These are phyloP conservation scores for Colletotrichum neosansevieriae DNA, from an alignment of 2,329 filamentous ascomycete genomes.

Conservation along the genomic window DNA sequence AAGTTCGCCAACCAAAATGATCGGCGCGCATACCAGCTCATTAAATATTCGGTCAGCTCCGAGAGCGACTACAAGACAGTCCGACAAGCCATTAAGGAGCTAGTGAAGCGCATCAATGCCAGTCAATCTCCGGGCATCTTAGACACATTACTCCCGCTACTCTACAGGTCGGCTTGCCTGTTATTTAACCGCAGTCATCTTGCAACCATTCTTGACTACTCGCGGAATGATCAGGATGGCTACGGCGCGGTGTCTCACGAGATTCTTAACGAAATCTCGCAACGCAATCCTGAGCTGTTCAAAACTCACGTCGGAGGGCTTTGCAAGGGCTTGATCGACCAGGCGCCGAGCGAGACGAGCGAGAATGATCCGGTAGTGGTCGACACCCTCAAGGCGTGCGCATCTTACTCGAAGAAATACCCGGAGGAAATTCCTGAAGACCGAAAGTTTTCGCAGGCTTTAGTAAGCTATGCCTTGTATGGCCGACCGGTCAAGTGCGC, in stretches of 20 bases:
- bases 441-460: slow-evolving; percentile 81
- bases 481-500: slow-evolving; percentile 85
- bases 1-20: slow-evolving; percentile 94
- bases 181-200: slow-evolving; percentile 97
- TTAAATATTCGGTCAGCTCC: slow-evolving; percentile 85
- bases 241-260: slow-evolving; percentile 86
- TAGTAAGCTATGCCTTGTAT: slow-evolving; percentile 85
- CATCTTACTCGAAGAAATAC: slow-evolving; percentile 89
- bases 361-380: slow-evolving; percentile 81
- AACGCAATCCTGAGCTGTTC: slow-evolving; percentile 88
- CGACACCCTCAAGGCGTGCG: slow-evolving; percentile 93
- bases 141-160: slow-evolving; percentile 83
- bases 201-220: slow-evolving; percentile 87
- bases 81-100: slow-evolving; percentile 88
- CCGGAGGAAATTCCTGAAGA: slow-evolving; percentile 86
- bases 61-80: slow-evolving; percentile 95
- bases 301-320: slow-evolving; percentile 93
- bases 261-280: slow-evolving; percentile 91
- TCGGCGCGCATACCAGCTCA: slow-evolving; percentile 87
- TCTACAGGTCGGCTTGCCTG: slow-evolving; percentile 86
- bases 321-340: slow-evolving; percentile 85
- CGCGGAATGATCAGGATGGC: slow-evolving; percentile 83
- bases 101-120: slow-evolving; percentile 83
- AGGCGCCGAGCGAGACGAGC: slow-evolving; percentile 78
- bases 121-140: slow-evolving; percentile 74